Conservation (phyloP, 345 rosid genomes). For the Carallia pectinifolia region DNA sequence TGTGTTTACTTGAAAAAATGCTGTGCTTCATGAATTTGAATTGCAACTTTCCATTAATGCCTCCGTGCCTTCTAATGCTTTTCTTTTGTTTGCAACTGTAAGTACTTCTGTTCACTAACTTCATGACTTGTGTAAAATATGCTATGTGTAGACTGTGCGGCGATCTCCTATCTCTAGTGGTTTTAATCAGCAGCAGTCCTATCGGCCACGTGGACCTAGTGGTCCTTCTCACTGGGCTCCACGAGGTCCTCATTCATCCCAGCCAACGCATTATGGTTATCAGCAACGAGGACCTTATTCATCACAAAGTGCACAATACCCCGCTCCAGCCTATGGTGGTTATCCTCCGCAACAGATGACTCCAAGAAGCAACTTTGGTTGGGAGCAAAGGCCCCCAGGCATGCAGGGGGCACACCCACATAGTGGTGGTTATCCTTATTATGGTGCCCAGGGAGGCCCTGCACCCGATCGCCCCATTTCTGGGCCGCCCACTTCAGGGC, state of each 20-base stretch:
- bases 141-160: slow-evolving; percentile 53
- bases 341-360: slow-evolving; percentile 65
- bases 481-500: slow-evolving; percentile 46
- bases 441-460: slow-evolving; percentile 64
- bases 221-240: slow-evolving; percentile 78
- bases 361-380: slow-evolving; percentile 64
- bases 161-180: slow-evolving; percentile 57
- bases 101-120: slow-evolving; percentile 18
- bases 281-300: slow-evolving; percentile 75
- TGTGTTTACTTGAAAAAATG: neutral
- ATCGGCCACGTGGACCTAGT: slow-evolving; percentile 61
- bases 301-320: slow-evolving; percentile 64
- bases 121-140: slow-evolving; percentile 5
- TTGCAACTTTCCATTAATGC: neutral
- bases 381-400: slow-evolving; percentile 74
- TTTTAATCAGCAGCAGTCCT: slow-evolving; percentile 52
- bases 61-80: neutral
- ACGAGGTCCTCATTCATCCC: slow-evolving; percentile 59
- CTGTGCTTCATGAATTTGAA: neutral
- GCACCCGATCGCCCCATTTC: slow-evolving; percentile 36
- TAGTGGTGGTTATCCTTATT: slow-evolving; percentile 70
- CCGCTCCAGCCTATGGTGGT: slow-evolving; percentile 51
- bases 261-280: slow-evolving; percentile 59
- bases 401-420: slow-evolving; percentile 54
- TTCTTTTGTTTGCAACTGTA: neutral